Conservation (phyloP, 192 early-diverging fungal species). For the Cladochytrium replicatum region DNA sequence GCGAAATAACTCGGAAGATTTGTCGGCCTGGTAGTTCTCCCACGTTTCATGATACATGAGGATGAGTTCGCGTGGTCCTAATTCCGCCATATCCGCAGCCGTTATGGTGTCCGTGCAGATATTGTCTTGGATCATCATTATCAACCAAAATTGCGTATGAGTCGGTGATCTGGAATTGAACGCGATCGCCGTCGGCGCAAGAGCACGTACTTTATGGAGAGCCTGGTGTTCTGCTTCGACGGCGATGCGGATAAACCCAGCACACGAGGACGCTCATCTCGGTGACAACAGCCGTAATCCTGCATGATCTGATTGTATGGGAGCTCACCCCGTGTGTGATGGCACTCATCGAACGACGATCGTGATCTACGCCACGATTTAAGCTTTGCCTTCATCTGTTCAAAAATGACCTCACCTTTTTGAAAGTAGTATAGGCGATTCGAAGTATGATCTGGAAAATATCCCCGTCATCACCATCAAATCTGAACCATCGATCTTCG, state of each 20-base stretch:
- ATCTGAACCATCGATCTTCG: conserved; percentile 42
- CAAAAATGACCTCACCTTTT: too few species aligned
- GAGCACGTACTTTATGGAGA: conserved; percentile 17
- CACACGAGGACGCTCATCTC: conserved; percentile 54
- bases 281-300: too few species aligned
- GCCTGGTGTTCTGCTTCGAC: conserved; percentile 11
- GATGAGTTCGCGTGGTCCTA: too few species aligned
- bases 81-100: too few species aligned
- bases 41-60: too few species aligned
- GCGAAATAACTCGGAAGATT: too few species aligned
- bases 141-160: too few species aligned
- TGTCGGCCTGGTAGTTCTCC: too few species aligned
- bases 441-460: conserved; percentile 71
- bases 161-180: background rate
- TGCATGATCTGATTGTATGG: conserved; percentile 75
- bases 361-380: conserved; percentile 42
- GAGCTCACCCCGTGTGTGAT: conserved; percentile 71
- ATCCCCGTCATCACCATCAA: conserved; percentile 85
- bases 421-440: conserved; percentile 52
- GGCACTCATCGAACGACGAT: conserved; percentile 92
- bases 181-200: background rate
- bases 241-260: conserved; percentile 96
- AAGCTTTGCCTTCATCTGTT: conserved; percentile 30
- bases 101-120: too few species aligned
- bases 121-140: too few species aligned